Evolutionary conservation across 139 green algal genomes (phyloP), one percentile per base, ranked within the genome.

Genomic region (Pseudopediastrum boryanum): DNA sequence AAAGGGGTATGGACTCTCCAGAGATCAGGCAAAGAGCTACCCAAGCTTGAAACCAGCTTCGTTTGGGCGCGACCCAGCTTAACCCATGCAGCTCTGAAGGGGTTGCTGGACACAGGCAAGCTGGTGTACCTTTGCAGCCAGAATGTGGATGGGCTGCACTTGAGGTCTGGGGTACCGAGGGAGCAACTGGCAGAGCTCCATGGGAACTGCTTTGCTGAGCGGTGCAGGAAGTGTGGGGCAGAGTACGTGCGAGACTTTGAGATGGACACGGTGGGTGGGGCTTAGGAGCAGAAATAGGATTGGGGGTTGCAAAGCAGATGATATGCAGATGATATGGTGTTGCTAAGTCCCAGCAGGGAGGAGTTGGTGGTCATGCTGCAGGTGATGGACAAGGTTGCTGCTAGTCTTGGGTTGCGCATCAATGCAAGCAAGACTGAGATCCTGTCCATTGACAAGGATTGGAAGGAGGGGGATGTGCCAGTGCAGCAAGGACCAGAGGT

Each of bases 121-220:
- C 51, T 85, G 50, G 65, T 80, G 71, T 90, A 85, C 72, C 79
- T 92, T 23, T 89, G 80, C 71, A 92, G 84, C 74, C 93, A 96
- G 77, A 96, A 97, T 72, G 92, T 97, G n/a, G 96, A 99, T 82
- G 86, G 89, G 33, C 79, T 99, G 79, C 95, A 99, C 85, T 81
- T 96, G 54, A 88, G 95, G 29, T 93, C 87, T 7, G 95, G 80
- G 19, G 64, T 95, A 23, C 92, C 90, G 0, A 66, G 78, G 5
- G 59, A 69, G 0, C 27, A 84, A 66, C 79, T 99, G 7, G 92
- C 96, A 3, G 96, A 99, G 89, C 88, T 99, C 79, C 96, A 99
- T 78, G 96, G 96, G 78, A 98, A 98, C 87, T 98, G 94, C 84
- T 98, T 98, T 74, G 84, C 84, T 19, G 96, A 99, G 86, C 78